Evolutionary conservation across 2,329 filamentous ascomycete species (phyloP).

Genomic region (Penicillium brasilianum): DNA sequence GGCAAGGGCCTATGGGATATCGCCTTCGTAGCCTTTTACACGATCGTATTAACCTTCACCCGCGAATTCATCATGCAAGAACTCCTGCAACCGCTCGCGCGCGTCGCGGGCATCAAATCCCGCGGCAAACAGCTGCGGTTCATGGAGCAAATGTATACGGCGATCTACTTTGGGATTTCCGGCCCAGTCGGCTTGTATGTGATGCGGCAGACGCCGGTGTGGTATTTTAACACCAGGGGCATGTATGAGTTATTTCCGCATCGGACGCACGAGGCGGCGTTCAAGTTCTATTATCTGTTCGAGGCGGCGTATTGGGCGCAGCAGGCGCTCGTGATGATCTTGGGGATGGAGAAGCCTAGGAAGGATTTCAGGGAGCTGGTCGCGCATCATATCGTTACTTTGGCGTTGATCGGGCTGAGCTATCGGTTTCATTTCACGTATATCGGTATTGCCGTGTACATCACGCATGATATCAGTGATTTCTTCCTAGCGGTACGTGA

Average conservation of each 20-base stretch:
- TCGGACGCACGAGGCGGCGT: constrained; percentile 71
- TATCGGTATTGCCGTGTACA: constrained; percentile 87
- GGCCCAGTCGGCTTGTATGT: constrained; percentile 83
- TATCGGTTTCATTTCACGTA: constrained; percentile 96
- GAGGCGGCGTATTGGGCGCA: constrained; percentile 93
- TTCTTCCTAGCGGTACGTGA: constrained; percentile 82
- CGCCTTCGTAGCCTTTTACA: constrained; percentile 85
- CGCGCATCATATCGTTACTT: constrained; percentile 83
- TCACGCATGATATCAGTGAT: constrained; percentile 89
- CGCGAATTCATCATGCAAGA: constrained; percentile 95
- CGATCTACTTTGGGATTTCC: constrained; percentile 80
- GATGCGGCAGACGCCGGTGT: constrained; percentile 85
- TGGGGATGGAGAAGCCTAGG: constrained; percentile 84
- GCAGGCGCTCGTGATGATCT: constrained; percentile 81
- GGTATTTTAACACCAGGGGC: constrained; percentile 86
- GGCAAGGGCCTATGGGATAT: constrained; percentile 85
- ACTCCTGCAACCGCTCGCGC: constrained; percentile 74
- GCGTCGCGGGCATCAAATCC: constrained; percentile 67
- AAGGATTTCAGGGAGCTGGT: constrained; percentile 94
- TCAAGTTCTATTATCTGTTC: constrained; percentile 94
- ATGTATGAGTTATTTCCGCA: constrained; percentile 91
- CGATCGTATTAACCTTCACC: constrained; percentile 82
- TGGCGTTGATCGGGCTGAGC: constrained; percentile 78
- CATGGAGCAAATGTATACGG: constrained; percentile 93
- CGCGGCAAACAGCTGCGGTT: constrained; percentile 81